Evolutionary conservation across 768 basidiomycete species (phyloP), one percentile per base, ranked within the genome.

Genomic region (Boletus reticuloceps): DNA sequence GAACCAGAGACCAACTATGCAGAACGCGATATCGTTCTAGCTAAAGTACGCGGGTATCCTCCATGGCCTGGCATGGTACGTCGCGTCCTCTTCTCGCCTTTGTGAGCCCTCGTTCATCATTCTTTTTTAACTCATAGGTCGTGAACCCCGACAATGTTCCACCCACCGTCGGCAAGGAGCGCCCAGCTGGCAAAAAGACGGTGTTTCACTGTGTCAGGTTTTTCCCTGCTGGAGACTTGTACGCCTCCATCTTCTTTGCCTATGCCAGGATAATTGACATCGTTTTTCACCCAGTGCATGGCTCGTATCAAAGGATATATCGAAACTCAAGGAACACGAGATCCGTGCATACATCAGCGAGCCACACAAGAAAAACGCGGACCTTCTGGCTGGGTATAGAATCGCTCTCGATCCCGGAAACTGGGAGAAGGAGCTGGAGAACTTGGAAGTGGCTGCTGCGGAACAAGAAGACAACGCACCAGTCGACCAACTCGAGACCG

Each of bases 221-320:
- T 82, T 98, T 97, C 82, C 94, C 97, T 6, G 82, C 82, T 29
- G 94, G 91, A 49, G 96, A 98, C 74, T 91, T 86, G 97, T 98
- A 65, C 71, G 96, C 85, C 20, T 41, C 42, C 51, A 48, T 62
- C 53, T 50, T 41, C 45, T 31, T 51, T 44, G 34, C 41, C 54
- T 56, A 39, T 59, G 45, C 58, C 39, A 1, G 40, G 39, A 61
- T 54, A 14, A 32, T 17, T 55, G 48, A 66, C 27, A 4, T 43
- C 36, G 31, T 51, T 55, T 60, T 27, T 4, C 19, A 9, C 60
- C 41, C 27, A 98, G 95, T 74, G 82, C 91, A 19, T 98, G 95
- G 95, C 78, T 91, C 40, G 76, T 83, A 32, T 68, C 86, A 2
- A 88, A 88, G 64, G 95, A 97, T 71, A 84, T 98, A 50, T 89